These are phyloP conservation scores for Beauveria asiatica DNA, from an alignment of 2,329 filamentous ascomycete species.

Conservation along the genomic window DNA sequence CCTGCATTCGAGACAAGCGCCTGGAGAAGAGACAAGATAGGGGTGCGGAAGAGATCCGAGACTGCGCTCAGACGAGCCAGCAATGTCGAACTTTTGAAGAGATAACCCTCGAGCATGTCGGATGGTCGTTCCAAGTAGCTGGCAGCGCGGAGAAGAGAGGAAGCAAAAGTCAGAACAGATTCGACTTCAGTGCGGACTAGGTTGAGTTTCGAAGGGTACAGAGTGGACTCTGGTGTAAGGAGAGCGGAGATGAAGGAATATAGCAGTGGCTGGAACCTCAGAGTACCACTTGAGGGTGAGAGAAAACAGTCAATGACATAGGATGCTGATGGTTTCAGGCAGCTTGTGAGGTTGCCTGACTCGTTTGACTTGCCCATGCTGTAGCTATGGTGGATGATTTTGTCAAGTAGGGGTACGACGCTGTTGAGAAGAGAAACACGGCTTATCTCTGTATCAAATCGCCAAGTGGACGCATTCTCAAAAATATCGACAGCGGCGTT, in stretches of 20 bases:
- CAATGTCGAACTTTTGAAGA: slow-evolving; percentile 73
- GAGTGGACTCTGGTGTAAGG: slow-evolving; percentile 48
- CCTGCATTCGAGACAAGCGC: slow-evolving; percentile 64
- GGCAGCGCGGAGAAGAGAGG: slow-evolving; percentile 61
- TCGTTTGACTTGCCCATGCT: slow-evolving; percentile 57
- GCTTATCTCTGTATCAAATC: slow-evolving; percentile 61
- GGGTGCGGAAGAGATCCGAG: slow-evolving; percentile 55
- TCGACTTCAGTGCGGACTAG: slow-evolving; percentile 55
- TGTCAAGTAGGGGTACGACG: slow-evolving; percentile 62
- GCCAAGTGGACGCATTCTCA: slow-evolving; percentile 81
- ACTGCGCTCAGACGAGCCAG: slow-evolving; percentile 69
- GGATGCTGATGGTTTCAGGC: slow-evolving; percentile 63
- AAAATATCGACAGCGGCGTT: slow-evolving; percentile 74
- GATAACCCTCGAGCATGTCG: slow-evolving; percentile 61
- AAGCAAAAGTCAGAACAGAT: slow-evolving; percentile 57
- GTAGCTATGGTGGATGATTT: slow-evolving; percentile 63
- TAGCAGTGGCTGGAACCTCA: slow-evolving; percentile 71
- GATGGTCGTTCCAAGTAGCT: slow-evolving; percentile 54
- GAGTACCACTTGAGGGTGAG: slow-evolving; percentile 56
- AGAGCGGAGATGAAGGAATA: slow-evolving; percentile 49
- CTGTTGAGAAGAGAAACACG: slow-evolving; percentile 59
- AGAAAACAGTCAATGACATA: slow-evolving; percentile 73
- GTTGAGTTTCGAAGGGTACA: slow-evolving; percentile 47
- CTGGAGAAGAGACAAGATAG: slow-evolving; percentile 62
- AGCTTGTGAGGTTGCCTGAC: slow-evolving; percentile 42